These are phyloP conservation scores for Yamadazyma oceani DNA, from an alignment of 1,139 yeast genomes.

Conservation along the genomic window DNA sequence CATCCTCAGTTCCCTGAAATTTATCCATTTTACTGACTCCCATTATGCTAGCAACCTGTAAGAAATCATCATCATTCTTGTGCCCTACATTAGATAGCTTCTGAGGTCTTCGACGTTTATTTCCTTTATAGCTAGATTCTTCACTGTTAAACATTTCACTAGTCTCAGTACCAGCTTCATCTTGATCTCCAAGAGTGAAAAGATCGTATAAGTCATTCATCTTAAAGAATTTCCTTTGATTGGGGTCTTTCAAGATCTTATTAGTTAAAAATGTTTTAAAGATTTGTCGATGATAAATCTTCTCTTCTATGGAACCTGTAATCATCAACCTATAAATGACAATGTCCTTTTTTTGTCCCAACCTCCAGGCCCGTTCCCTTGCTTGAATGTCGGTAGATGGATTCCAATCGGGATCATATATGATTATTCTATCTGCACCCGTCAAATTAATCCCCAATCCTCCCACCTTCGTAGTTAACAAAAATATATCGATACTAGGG, in stretches of 20 bases:
- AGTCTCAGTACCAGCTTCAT: constrained; percentile 64
- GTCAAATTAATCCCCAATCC: constrained; percentile 93
- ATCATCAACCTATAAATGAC: constrained; percentile 89
- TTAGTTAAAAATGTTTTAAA: constrained; percentile 93
- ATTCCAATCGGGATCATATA: constrained; percentile 98
- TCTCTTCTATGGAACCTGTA: constrained; percentile 95
- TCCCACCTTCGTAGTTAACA: constrained; percentile 91
- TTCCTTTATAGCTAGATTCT: constrained; percentile 37
- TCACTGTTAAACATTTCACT: constrained; percentile 62
- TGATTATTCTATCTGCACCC: constrained; percentile 93
- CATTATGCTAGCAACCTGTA: constrained; percentile 49
- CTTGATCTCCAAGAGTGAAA: constrained; percentile 77
- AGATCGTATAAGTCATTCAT: constrained; percentile 89
- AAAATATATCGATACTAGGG: constrained; percentile 58
- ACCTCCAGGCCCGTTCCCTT: constrained; percentile 94
- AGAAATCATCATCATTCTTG: constrained; percentile 54
- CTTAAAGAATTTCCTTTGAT: constrained; percentile 89
- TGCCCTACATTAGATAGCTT: constrained; percentile 4
- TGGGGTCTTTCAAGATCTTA: constrained; percentile 92
- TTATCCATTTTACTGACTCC: constrained; percentile 58
- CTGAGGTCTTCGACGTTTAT: constrained; percentile 12
- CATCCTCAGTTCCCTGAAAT: constrained; percentile 41
- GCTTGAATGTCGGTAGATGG: constrained; percentile 98
- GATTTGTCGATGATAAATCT: constrained; percentile 93
- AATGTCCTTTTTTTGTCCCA: constrained; percentile 94